A percentile compares a stretch with the other conserved stretches of the same genome.
Conservation (phyloP, 2,329 filamentous ascomycete species). For the Cryphonectria carpinicola region DNA sequence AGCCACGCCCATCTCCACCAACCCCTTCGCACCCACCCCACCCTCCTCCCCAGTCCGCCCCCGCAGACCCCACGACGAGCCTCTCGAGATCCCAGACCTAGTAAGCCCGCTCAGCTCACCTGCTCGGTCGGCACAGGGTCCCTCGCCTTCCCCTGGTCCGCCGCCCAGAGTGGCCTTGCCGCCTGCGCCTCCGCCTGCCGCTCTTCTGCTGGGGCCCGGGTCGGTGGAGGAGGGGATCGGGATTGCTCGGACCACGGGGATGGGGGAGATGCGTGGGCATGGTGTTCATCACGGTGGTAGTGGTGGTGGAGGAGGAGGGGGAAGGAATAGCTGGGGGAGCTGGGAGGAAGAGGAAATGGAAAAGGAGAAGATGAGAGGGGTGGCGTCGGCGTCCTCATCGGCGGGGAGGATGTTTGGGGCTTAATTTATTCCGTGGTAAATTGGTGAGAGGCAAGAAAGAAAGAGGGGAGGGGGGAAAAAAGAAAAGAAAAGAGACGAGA, state of each 20-base stretch:
- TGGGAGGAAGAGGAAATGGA: constrained; percentile 20
- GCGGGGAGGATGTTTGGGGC: constrained; percentile 14
- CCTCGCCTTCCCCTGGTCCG: constrained; percentile 15
- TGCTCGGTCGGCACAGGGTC: not conserved
- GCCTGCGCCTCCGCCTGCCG: constrained; percentile 13
- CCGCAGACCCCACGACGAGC: constrained; percentile 41
- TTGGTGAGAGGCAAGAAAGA: not conserved
- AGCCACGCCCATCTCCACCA: not conserved
- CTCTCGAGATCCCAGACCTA: constrained; percentile 43
- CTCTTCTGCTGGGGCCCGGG: not conserved
- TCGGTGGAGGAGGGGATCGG: constrained; percentile 16
- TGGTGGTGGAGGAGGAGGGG: too few species aligned
- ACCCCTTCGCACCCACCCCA: constrained; percentile 25
- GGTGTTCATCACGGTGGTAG: not conserved
- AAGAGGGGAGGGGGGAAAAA: not conserved
- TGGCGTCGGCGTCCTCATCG: not conserved
- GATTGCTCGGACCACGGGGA: constrained; percentile 19
- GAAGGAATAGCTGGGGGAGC: constrained; percentile 25
- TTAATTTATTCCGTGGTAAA: not conserved
- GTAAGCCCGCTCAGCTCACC: constrained; percentile 28
- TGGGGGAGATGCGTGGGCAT: not conserved
- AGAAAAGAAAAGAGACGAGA: not conserved
- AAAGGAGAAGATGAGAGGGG: not conserved
- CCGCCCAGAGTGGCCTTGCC: constrained; percentile 22
- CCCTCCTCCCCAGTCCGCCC: constrained; percentile 41